Evolutionary conservation across 306 rosid genomes (phyloP).

Genomic region (Psophocarpus tetragonolobus): DNA sequence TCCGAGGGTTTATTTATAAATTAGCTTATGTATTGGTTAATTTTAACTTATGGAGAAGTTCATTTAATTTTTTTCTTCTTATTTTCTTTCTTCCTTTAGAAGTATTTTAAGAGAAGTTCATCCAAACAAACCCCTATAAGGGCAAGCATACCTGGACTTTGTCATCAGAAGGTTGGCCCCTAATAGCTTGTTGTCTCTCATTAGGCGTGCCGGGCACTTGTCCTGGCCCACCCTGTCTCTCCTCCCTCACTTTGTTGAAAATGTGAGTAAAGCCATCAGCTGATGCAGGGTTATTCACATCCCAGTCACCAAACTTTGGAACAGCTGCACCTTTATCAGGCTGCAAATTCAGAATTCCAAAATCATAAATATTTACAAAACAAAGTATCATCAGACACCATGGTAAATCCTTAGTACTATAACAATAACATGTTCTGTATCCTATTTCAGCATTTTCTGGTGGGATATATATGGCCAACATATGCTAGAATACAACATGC

Average conservation of each 20-base stretch:
- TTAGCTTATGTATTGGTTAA: background rate
- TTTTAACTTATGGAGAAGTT: background rate
- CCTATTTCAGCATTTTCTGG: too few species aligned
- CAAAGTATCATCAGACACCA: background rate
- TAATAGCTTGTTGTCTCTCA: conserved; percentile 36
- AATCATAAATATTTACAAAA: conserved; percentile 27
- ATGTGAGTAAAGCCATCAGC: conserved; percentile 89
- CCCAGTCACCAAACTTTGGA: conserved; percentile 97
- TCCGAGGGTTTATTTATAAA: too few species aligned
- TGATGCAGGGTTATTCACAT: conserved; percentile 74
- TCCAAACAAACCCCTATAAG: background rate
- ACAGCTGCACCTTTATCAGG: conserved; percentile 90
- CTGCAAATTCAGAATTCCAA: conserved; percentile 45
- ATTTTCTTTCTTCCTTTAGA: background rate
- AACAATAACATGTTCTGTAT: too few species aligned
- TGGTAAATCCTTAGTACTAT: background rate
- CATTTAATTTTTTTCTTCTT: too few species aligned
- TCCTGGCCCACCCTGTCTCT: conserved; percentile 58
- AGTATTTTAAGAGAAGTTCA: too few species aligned
- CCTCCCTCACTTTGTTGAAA: conserved; percentile 77
- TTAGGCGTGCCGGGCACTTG: conserved; percentile 51
- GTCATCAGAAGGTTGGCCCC: conserved; percentile 39
- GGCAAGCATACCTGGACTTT: conserved; percentile 46
- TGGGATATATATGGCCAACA: too few species aligned
- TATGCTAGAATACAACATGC: too few species aligned